A percentile compares a stretch with the other conserved stretches of the same genome.
These are phyloP conservation scores for Aspergillus udagawae DNA, from an alignment of 2,329 filamentous ascomycete species.

Conservation along the genomic window DNA sequence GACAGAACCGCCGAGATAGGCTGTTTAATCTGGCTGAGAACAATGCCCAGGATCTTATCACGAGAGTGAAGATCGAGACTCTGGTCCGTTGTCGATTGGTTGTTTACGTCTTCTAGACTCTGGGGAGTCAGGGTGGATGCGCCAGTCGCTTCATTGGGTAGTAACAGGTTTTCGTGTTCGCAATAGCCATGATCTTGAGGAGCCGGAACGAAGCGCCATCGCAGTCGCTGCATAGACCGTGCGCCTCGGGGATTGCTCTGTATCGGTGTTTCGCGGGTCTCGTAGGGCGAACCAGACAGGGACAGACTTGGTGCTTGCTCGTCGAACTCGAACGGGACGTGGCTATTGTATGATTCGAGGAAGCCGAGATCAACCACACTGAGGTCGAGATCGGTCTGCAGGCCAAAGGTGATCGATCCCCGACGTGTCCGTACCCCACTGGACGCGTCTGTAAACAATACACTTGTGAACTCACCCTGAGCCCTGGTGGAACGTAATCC, in stretches of 20 bases:
- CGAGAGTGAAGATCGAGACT: no score
- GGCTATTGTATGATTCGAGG: slow-evolving; percentile 29
- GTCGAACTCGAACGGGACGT: slow-evolving; percentile 26
- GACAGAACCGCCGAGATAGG: no score
- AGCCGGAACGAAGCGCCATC: slow-evolving; percentile 31
- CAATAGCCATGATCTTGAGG: slow-evolving; percentile 26
- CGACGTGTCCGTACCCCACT: slow-evolving; percentile 9
- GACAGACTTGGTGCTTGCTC: slow-evolving; percentile 1
- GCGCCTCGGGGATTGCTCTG: neutral
- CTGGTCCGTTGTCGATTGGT: no score
- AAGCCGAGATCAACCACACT: slow-evolving; percentile 31
- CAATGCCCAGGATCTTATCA: no score
- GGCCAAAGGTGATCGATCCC: slow-evolving; percentile 8
- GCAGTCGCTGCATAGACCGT: slow-evolving; percentile 16
- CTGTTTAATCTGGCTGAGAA: no score
- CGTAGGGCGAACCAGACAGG: no score
- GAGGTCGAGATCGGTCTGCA: slow-evolving; percentile 22
- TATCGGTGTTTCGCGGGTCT: no score
- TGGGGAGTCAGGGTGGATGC: no score
- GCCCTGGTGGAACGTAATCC: no score
- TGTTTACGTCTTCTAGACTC: no score
- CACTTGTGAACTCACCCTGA: no score
- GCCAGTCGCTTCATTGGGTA: slow-evolving; percentile 10
- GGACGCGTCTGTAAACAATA: no score
- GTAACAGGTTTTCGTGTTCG: slow-evolving; percentile 31